These are phyloP conservation scores for Selaginella tamariscina DNA, from an alignment of 75 land plant genomes.

Conservation along the genomic window DNA sequence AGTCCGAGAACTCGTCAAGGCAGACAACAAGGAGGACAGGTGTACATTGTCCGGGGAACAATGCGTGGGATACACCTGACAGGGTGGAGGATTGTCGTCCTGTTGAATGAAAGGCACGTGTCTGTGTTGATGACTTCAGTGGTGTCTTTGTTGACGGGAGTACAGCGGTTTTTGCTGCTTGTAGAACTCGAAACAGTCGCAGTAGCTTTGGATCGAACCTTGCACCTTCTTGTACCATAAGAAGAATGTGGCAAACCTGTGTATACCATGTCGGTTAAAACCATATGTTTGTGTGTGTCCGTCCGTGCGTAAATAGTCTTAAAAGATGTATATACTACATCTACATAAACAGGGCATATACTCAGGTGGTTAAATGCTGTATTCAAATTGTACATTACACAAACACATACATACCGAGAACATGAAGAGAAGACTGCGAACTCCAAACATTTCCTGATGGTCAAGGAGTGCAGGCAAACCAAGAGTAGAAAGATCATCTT, in stretches of 20 bases:
- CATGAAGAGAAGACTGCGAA: constrained; percentile 48
- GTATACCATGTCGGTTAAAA: too few relatives aligned
- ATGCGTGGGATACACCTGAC: constrained; percentile 54
- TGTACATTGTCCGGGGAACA: constrained; percentile 83
- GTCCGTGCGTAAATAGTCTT: too few relatives aligned
- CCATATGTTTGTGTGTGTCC: too few relatives aligned
- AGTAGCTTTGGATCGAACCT: constrained; percentile 57
- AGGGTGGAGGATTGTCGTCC: constrained; percentile 58
- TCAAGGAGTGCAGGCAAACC: constrained; percentile 23
- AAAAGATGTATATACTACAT: too few relatives aligned
- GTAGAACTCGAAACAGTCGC: constrained; percentile 66
- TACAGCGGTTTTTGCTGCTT: constrained; percentile 75
- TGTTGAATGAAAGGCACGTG: constrained; percentile 24
- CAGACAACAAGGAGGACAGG: constrained; percentile 79
- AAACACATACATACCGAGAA: constrained; percentile 42
- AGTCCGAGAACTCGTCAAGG: constrained; percentile 64
- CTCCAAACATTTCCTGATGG: constrained; percentile 29
- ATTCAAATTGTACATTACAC: not conserved
- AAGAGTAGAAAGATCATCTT: constrained; percentile 17
- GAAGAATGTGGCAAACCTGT: constrained; percentile 87
- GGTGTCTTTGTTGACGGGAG: constrained; percentile 62
- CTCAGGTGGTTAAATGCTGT: too few relatives aligned
- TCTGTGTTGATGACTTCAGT: constrained; percentile 18
- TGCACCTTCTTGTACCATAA: constrained; percentile 74
- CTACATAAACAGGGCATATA: too few relatives aligned